Evolutionary conservation across 257 asterid species (phyloP).

Genomic region (Nicotiana knightiana): DNA sequence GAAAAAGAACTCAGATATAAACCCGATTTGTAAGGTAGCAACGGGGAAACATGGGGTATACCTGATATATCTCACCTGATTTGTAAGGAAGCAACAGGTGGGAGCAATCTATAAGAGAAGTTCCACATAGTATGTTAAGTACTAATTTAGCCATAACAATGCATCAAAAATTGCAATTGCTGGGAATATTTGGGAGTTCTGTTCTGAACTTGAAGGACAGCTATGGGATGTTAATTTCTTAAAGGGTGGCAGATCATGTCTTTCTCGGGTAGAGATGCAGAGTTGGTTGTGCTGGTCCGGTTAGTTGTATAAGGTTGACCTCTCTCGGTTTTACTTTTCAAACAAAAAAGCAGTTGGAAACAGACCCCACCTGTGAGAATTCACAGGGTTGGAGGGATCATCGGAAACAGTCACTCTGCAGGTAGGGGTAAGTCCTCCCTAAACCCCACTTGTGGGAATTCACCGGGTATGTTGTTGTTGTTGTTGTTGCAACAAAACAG

Average conservation of each 20-base stretch:
- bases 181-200: neutral
- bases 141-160: neutral
- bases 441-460: too few species aligned
- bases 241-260: neutral
- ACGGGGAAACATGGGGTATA: neutral
- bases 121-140: neutral
- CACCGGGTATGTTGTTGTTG: too few species aligned
- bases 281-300: neutral
- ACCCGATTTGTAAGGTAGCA: neutral
- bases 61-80: neutral
- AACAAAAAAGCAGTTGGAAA: neutral
- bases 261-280: neutral
- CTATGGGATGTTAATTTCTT: neutral
- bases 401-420: too few species aligned
- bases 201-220: neutral
- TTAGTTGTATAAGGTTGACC: neutral
- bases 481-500: too few species aligned
- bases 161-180: neutral
- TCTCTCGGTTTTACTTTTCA: neutral
- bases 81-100: neutral
- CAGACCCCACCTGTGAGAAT: too few species aligned
- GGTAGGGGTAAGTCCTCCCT: too few species aligned
- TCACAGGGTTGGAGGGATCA: too few species aligned
- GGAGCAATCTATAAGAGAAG: neutral
- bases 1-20: neutral